Base-by-base conservation (phyloP, 225 moss, liverwort and hornwort genomes). In the Physcomitrium patens region DNA sequence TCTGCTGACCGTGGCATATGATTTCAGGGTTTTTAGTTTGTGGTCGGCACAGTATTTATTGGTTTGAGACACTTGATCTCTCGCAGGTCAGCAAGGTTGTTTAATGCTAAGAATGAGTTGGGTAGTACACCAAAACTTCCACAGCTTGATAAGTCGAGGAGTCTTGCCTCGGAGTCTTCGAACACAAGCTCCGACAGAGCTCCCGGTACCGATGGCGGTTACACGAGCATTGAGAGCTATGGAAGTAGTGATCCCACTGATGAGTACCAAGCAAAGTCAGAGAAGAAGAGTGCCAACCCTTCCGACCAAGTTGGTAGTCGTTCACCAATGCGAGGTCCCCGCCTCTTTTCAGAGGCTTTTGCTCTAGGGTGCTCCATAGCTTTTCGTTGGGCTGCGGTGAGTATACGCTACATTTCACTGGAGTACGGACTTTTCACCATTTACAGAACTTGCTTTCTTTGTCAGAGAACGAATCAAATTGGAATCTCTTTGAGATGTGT, bases 361-460 rank as follows among this genome's bases (percentile, higher is more conserved):
- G 84, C 87, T 18, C 77, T 86, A 10, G 86, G 92, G 2, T 92
- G 83, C 70, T 92, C 92, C 7, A 72, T 92, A 17, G 88, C 83
- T 1, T 92, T 90, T 73, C 80, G 92, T 59, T 92, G 90, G 90
- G 92, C 92, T 8, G 80, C 78, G 57, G 85, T 79, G 42, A 86
- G 79, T 68, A 5, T 37, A 37, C 31, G 2, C 31, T 37, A 37
- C 31, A 37, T 37, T 37, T 37, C 31, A 37, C 4, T 37, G 31
- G 31, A 37, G 31, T 7, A 37, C 31, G 31, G 31, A 37, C 5
- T 37, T 37, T 37, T 37, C 31, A 37, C 31, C 7, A 37, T 37
- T 37, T 37, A 37, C 31, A 37, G 31, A 37, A 2, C 7, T 37
- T 37, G 5, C 31, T 37, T 37, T 37, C 31, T 37, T 7, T 37